These are phyloP conservation scores for Lentinula aciculospora DNA, from an alignment of 768 basidiomycete species.

Conservation along the genomic window DNA sequence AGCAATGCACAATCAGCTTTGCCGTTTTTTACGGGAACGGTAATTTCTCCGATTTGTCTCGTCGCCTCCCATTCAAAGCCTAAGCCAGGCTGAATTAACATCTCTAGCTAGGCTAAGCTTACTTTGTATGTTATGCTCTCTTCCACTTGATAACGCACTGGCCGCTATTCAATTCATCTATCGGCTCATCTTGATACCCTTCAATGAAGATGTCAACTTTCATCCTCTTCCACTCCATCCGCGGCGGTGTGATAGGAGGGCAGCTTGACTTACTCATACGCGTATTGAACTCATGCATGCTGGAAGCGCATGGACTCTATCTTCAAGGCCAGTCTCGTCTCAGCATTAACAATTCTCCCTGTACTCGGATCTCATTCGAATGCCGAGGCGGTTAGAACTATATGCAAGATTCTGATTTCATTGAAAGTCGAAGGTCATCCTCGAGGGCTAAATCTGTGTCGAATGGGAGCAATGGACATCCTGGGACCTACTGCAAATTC, in stretches of 20 bases:
- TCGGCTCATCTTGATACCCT: neutral
- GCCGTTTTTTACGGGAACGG: no score
- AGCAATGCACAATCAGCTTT: neutral
- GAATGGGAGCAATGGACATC: neutral
- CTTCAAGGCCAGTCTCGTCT: neutral
- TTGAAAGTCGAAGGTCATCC: neutral
- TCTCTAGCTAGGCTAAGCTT: no score
- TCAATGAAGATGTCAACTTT: neutral
- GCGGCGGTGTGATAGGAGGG: neutral
- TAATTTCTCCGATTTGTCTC: no score
- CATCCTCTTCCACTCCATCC: neutral
- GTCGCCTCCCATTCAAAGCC: no score
- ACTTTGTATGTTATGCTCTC: no score
- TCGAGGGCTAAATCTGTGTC: neutral
- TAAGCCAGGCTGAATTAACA: no score
- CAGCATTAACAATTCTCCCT: neutral
- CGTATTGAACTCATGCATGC: neutral
- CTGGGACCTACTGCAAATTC: neutral
- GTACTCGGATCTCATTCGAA: neutral
- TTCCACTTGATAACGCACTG: neutral
- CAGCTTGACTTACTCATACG: neutral
- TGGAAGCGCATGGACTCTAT: neutral
- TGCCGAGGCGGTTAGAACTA: neutral
- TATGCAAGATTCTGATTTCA: neutral
- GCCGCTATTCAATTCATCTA: neutral